Conservation (phyloP, 257 asterid species). For the Jaltomata sinuosa region DNA sequence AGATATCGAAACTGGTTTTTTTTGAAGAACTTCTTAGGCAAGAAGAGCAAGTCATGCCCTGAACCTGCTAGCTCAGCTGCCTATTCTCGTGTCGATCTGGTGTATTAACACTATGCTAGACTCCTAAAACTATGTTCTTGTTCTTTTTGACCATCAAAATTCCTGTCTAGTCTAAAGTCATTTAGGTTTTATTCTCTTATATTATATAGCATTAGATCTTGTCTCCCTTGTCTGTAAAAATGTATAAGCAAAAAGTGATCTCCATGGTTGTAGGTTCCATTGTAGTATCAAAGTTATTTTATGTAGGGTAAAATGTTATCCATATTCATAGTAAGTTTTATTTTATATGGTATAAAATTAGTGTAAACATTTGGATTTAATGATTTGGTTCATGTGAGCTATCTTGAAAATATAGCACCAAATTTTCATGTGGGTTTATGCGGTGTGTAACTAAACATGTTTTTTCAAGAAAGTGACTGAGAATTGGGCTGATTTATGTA, state of each 20-base stretch:
- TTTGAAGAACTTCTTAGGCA: background rate
- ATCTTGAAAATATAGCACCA: background rate
- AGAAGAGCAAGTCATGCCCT: background rate
- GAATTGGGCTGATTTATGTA: background rate
- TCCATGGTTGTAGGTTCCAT: background rate
- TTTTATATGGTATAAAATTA: background rate
- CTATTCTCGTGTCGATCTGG: background rate
- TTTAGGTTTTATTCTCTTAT: background rate
- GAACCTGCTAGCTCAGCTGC: background rate
- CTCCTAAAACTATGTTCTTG: background rate
- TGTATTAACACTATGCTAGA: background rate
- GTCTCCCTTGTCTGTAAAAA: background rate
- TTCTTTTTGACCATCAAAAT: background rate
- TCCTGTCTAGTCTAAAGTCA: no score
- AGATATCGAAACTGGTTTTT: background rate
- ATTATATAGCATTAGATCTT: background rate
- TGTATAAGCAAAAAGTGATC: background rate
- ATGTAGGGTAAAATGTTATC: background rate
- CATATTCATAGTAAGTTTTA: background rate
- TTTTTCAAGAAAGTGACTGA: background rate
- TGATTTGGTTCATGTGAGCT: background rate
- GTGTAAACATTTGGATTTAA: background rate
- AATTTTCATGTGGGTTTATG: background rate
- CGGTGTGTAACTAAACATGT: background rate
- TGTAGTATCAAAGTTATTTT: background rate